A percentile compares a stretch with the other conserved stretches of the same genome.
Evolutionary conservation across 441 rosid species (phyloP).

Genomic region (Biscutella auriculata): DNA sequence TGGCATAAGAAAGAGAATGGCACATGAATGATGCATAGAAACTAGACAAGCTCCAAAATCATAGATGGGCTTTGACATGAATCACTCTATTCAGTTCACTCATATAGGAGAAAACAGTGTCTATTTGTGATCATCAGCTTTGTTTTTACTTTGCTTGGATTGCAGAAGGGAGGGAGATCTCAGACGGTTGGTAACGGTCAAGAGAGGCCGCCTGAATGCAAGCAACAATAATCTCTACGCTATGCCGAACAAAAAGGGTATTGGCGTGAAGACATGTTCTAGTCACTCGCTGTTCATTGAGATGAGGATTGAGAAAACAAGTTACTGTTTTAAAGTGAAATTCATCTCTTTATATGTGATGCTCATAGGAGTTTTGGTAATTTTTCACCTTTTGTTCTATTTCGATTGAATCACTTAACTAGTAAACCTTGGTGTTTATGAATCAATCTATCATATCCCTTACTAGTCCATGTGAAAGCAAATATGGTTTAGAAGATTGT

Average conservation of each 20-base stretch:
- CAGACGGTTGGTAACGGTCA: constrained; percentile 24
- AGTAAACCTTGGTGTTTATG: neutral
- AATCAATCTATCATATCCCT: neutral
- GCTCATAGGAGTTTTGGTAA: constrained; percentile 8
- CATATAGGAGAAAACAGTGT: neutral
- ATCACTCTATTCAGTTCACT: neutral
- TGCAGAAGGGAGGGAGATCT: constrained; percentile 42
- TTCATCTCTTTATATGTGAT: neutral
- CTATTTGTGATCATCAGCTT: neutral
- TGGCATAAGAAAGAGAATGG: neutral
- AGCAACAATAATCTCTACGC: constrained; percentile 45
- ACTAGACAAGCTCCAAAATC: neutral
- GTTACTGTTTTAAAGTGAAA: neutral
- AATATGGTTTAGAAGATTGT: neutral
- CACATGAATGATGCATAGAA: neutral
- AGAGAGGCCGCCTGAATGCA: constrained; percentile 87
- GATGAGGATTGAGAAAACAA: neutral
- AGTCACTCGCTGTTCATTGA: neutral
- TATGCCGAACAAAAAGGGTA: neutral
- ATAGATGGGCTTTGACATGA: neutral
- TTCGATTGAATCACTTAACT: neutral
- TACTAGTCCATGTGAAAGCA: neutral
- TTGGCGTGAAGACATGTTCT: neutral
- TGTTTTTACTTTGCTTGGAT: neutral
- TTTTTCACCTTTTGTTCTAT: neutral